phyloP scores from a whole-genome alignment of 2,329 filamentous ascomycete genomes.

The Fusarium armeniacum region DNA sequence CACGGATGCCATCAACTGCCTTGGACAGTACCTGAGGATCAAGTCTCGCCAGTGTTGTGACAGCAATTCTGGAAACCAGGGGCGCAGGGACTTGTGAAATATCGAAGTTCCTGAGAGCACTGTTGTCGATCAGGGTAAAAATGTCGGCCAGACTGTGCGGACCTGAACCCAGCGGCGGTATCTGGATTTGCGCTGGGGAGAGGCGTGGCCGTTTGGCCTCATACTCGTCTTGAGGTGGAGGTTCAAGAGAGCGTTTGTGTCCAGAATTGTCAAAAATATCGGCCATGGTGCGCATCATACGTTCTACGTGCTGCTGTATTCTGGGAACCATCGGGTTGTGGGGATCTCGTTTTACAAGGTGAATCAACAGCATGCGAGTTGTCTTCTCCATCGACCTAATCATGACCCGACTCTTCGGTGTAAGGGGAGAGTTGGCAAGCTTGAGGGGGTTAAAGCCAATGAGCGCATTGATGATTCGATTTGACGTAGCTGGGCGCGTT shows the following conservation, averaged over 20 bases:
- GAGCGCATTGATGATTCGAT: slow-evolving; percentile 86
- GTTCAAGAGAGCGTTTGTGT: slow-evolving; percentile 81
- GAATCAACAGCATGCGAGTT: slow-evolving; percentile 83
- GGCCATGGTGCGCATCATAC: slow-evolving; percentile 80
- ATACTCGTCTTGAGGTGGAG: slow-evolving; percentile 77
- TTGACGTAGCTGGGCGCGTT: slow-evolving; percentile 82
- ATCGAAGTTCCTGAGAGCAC: slow-evolving; percentile 82
- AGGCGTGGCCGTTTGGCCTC: slow-evolving; percentile 89
- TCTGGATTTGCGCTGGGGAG: slow-evolving; percentile 61
- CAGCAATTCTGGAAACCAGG: slow-evolving; percentile 83
- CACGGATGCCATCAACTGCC: slow-evolving; percentile 76
- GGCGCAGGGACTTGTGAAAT: slow-evolving; percentile 82
- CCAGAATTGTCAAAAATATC: slow-evolving; percentile 84
- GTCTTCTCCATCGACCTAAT: slow-evolving; percentile 97
- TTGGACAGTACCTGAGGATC: slow-evolving; percentile 77
- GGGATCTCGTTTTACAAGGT: slow-evolving; percentile 87
- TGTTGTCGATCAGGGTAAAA: slow-evolving; percentile 84
- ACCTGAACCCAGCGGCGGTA: slow-evolving; percentile 80
- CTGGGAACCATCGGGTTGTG: slow-evolving; percentile 80
- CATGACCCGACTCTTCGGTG: slow-evolving; percentile 82
- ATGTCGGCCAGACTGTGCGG: slow-evolving; percentile 85
- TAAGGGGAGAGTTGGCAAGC: slow-evolving; percentile 81
- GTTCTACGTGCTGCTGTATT: slow-evolving; percentile 90
- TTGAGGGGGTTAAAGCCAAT: slow-evolving; percentile 93
- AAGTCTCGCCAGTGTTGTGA: slow-evolving; percentile 80